Evolutionary conservation across 2,329 filamentous ascomycete species (phyloP), one percentile per base, ranked within the genome.

Genomic region (Apiospora aurea): DNA sequence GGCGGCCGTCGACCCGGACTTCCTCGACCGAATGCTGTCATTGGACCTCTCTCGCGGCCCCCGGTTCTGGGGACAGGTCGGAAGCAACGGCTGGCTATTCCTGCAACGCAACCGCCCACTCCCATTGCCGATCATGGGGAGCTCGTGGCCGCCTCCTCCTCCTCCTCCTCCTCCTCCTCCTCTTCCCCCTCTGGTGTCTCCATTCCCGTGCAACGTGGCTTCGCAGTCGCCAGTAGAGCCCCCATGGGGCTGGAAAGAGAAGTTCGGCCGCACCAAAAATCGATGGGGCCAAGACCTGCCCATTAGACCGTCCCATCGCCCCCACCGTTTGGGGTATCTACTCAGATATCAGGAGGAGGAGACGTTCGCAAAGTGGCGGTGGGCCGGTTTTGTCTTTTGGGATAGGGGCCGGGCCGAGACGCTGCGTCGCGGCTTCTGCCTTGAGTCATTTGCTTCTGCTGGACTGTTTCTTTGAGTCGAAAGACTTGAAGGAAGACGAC

Each of bases 311-410:
- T 6, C 24, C 49, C 8, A 0, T 14, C 6, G 1, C 49, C 11
- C 4, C 21, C 1, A 49, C 24, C 11, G 13, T 2, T 1, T 1
- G 11, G 18, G 18, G 3, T n/a, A 2, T 2, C 1, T 10, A n/a
- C 21, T n/a, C 8, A 10, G 3, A 7, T 4, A 8, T n/a, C 21
- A n/a, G 18, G n/a, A n/a, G 8, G 2, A n/a, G 21, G 21, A 57
- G 26, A 8, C 29, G 26, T 3, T 29, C 21, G 18, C 11, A 2
- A 49, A 3, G 21, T 57, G 51, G 51, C 29, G 26, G 29, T 57
- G 51, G 51, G 24, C 24, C 18, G 51, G 51, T 29, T 3, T 21
- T 3, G 51, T 34, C 6, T 57, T 57, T 24, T 57, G 51, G 51
- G 51, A 57, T 34, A 7, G 16, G 51, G 6, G 26, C 26, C 51